Evolutionary conservation across 2,329 filamentous ascomycete species (phyloP), one percentile per base, ranked within the genome.

Genomic region (Dothideomycetes sp.): DNA sequence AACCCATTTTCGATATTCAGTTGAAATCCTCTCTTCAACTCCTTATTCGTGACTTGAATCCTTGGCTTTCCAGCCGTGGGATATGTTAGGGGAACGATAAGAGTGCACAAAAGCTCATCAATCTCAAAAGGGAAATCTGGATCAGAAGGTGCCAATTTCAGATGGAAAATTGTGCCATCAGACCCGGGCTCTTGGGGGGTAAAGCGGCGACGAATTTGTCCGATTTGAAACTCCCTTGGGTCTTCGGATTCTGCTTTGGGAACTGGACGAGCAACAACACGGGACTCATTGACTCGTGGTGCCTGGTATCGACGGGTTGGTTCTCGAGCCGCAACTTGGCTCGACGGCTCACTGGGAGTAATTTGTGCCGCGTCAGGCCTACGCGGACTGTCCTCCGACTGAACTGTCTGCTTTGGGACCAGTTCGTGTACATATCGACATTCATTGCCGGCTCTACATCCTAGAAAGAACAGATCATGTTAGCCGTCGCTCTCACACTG

Each of bases 51-150:
- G 37, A 89, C 74, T 14, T 69, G 69, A 38, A 91, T 63, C 12
- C 62, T 64, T 29, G 84, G 77, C 19, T 62, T 63, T 31, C 55
- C 63, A 24, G 62, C 59, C 7, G 7, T 7, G 14, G 83, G 84
- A 57, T 84, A 89, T 14, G 59, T 60, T 8, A 53, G 55, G 2
- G 84, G 84, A 15, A 91, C 68, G 37, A 65, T 69, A 29, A 91
- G 62, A 32, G 75, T 67, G 55, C 82, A 88, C 31, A 82, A 69
- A 22, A 91, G 65, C 30, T 72, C 65, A 18, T 77, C 70, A 53
- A 89, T 65, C 45, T 87, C 81, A 57, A 84, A 89, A 1, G 84
- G 81, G 51, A 91, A 89, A 53, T 91, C 84, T 0, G 84, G 84
- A 54, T 91, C 84, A 4, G 84, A 86, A 4, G 84, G 84, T 10